Conservation (phyloP, 2,329 filamentous ascomycete genomes). For the Cephalotrichum gorgonifer region DNA sequence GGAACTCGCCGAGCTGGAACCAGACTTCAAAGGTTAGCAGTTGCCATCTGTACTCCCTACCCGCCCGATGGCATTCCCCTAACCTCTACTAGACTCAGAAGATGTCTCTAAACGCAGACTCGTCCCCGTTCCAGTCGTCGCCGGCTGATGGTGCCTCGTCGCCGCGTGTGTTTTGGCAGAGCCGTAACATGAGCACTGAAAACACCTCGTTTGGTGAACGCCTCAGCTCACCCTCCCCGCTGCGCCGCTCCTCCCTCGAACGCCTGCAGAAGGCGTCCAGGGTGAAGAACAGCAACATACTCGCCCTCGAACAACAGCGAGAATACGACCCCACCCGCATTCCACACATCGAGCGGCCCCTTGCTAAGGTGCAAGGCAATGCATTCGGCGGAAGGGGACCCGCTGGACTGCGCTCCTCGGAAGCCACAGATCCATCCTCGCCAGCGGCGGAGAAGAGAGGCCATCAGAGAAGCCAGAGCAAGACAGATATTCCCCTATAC, state of each 20-base stretch:
- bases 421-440: constrained; percentile 21
- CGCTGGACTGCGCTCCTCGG: constrained; percentile 39
- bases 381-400: constrained; percentile 51
- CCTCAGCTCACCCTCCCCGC: constrained; percentile 55
- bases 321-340: constrained; percentile 80
- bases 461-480: constrained; percentile 46
- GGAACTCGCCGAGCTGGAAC: constrained; percentile 89
- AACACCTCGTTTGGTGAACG: constrained; percentile 55
- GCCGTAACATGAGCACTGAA: constrained; percentile 58
- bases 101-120: constrained; percentile 59
- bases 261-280: constrained; percentile 88
- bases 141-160: constrained; percentile 60
- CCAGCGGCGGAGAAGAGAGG: constrained; percentile 20
- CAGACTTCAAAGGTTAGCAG: constrained; percentile 58
- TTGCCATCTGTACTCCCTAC: background rate
- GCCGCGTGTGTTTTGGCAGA: constrained; percentile 87
- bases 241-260: constrained; percentile 84
- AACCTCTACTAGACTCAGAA: constrained; percentile 39
- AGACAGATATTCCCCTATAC: constrained; percentile 46
- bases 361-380: constrained; percentile 67
- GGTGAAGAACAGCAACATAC: constrained; percentile 97
- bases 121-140: constrained; percentile 78
- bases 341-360: constrained; percentile 70
- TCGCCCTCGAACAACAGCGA: constrained; percentile 82
- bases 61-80: background rate